Evolutionary conservation across 164 flowering plant species (phyloP), one percentile per base, ranked within the genome.

Genomic region (Warburgia ugandensis): DNA sequence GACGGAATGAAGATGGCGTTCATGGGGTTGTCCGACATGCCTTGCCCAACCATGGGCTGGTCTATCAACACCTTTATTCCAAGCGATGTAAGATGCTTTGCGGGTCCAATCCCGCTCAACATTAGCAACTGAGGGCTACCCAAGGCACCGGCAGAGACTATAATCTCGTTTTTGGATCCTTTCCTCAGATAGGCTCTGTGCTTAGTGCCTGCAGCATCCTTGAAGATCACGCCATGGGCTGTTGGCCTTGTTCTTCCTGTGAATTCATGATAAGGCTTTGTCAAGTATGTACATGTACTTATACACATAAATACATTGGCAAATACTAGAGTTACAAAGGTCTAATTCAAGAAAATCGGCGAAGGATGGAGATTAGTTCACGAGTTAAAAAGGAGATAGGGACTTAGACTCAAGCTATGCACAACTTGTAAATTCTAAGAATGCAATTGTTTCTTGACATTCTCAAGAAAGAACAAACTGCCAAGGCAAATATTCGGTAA

Each of bases 51-150:
- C 61, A 70, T 31, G 8, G 84, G 80, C 40, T 78, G 81, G 35
- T 85, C 76, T 57, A 79, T 2, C 26, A 81, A 20, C 35, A 80
- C 73, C 0, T 22, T 26, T 31, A 91, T 77, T n/a, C 70, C 66
- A 17, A 71, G 80, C 25, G 74, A 57, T 57, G 7, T 23, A 0
- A 58, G 62, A 4, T 50, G 47, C 23, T 51, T 21, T 12, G 31
- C 42, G 11, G 55, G 62, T 5, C 62, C 62, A 19, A 58, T 43
- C 30, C 62, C 62, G 12, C 55, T 58, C 13, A 58, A 32, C 62
- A 91, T 78, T 55, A 91, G 41, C 45, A 91, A 9, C 44, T 87
- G 98, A 29, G 96, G 95, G 72, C 94, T 91, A 11, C 98, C 96
- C 0, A 91, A 2, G 8, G 92, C 82, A 0, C 96, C 92, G 1